Percentiles rank a stretch among this genome's conserved stretches.
Conservation (phyloP, 345 rosid species). For the Salix brachista region DNA sequence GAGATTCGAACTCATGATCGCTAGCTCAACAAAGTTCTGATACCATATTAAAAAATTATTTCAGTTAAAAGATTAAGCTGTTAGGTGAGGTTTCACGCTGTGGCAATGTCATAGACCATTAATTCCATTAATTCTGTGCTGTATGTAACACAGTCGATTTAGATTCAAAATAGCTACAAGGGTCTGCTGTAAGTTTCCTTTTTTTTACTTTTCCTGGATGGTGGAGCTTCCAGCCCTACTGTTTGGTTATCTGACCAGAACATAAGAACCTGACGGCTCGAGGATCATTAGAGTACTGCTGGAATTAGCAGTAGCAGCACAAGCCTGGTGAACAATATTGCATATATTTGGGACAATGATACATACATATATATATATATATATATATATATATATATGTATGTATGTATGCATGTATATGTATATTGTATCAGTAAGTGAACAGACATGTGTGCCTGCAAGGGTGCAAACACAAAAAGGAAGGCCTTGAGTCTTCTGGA, state of each 20-base stretch:
- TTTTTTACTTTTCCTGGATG: no score
- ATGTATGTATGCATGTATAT: no score
- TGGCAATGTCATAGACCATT: no score
- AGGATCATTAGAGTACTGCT: neutral
- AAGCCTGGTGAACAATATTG: neutral
- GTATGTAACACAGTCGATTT: neutral
- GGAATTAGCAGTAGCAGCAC: neutral
- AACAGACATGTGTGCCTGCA: neutral
- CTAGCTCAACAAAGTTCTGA: accelerated
- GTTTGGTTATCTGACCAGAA: neutral
- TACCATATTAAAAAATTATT: no score
- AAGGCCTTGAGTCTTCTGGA: neutral
- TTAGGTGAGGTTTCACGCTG: no score
- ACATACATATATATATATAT: accelerated
- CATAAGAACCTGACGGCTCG: neutral
- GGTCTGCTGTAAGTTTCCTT: neutral
- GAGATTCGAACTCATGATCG: no score
- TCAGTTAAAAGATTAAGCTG: no score
- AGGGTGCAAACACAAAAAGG: neutral
- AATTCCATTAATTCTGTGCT: no score
- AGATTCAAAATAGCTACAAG: neutral
- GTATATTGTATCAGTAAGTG: neutral
- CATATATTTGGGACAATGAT: neutral
- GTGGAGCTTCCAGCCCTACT: neutral
- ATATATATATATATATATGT: accelerated